Percentiles rank a stretch among this genome's conserved stretches.
These are phyloP conservation scores for Medicago truncatula DNA, from an alignment of 306 rosid genomes.

Conservation along the genomic window DNA sequence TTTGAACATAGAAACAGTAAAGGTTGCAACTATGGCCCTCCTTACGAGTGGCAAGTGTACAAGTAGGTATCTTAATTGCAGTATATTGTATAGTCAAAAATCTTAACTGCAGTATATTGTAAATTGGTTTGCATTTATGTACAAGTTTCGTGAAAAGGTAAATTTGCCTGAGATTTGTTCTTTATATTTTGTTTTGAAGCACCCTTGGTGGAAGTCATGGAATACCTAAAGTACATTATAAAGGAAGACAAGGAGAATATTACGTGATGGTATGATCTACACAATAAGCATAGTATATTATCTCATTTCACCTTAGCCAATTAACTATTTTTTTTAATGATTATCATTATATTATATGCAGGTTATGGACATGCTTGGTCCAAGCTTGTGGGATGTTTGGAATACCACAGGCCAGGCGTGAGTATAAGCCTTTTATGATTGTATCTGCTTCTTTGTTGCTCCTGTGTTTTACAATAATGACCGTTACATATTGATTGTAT, in stretches of 20 bases:
- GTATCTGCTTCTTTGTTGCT: conserved; percentile 24
- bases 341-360: conserved; percentile 39
- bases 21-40: conserved; percentile 95
- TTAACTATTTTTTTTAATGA: not conserved
- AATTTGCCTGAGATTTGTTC: conserved; percentile 3
- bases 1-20: conserved; percentile 96
- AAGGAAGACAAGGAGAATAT: conserved; percentile 89
- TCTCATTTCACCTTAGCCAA: conserved; percentile 12
- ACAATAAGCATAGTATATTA: not conserved
- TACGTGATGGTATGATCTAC: conserved; percentile 79
- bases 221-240: conserved; percentile 89
- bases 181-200: conserved; percentile 50
- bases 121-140: conserved; percentile 1
- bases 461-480: conserved; percentile 15
- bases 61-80: conserved; percentile 56
- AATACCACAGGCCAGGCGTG: conserved; percentile 92
- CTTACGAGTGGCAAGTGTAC: conserved; percentile 99
- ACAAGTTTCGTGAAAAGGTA: not conserved
- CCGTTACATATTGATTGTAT: not conserved
- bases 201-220: conserved; percentile 99
- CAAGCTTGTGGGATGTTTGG: conserved; percentile 94
- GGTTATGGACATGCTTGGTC: conserved; percentile 99
- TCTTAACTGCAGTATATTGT: not conserved
- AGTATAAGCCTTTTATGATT: conserved; percentile 49
- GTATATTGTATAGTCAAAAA: too few species aligned